phyloP scores from a whole-genome alignment of 2,329 filamentous ascomycete species.

The Calycina marina region DNA sequence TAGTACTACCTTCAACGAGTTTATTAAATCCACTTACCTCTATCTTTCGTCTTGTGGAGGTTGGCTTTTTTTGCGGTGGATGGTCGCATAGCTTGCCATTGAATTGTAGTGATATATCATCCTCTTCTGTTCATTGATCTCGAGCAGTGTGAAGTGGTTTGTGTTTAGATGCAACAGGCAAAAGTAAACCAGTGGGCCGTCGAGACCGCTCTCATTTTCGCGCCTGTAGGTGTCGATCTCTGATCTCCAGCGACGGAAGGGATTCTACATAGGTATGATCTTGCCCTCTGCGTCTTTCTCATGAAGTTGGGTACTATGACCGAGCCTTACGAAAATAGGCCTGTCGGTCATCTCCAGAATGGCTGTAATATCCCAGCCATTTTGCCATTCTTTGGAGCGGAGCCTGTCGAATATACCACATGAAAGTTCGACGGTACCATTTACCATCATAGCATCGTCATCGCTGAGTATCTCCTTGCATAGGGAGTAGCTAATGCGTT shows the following conservation, averaged over 20 bases:
- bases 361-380: constrained; percentile 13
- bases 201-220: constrained; percentile 6
- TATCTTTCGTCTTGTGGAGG: constrained; percentile 6
- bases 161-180: constrained; percentile 13
- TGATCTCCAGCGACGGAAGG: constrained; percentile 7
- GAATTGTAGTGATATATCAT: constrained; percentile 19
- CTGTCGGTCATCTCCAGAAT: constrained; percentile 16
- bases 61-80: constrained; percentile 7
- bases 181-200: constrained; percentile 9
- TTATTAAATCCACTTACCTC: constrained; percentile 5
- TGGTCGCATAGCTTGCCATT: constrained; percentile 7
- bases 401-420: constrained; percentile 12
- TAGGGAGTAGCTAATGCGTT: constrained; percentile 8
- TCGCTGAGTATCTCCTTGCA: constrained; percentile 6
- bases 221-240: constrained; percentile 8
- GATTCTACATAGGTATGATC: constrained; percentile 7
- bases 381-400: constrained; percentile 11
- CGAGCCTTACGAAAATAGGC: constrained; percentile 12
- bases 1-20: constrained; percentile 5
- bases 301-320: constrained; percentile 12
- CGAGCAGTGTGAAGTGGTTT: constrained; percentile 17
- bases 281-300: constrained; percentile 8
- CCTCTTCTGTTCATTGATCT: constrained; percentile 16
- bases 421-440: constrained; percentile 8
- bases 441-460: constrained; percentile 9